Evolutionary conservation across 331 rosid genomes (phyloP).

Genomic region (Pyracantha coccinea): DNA sequence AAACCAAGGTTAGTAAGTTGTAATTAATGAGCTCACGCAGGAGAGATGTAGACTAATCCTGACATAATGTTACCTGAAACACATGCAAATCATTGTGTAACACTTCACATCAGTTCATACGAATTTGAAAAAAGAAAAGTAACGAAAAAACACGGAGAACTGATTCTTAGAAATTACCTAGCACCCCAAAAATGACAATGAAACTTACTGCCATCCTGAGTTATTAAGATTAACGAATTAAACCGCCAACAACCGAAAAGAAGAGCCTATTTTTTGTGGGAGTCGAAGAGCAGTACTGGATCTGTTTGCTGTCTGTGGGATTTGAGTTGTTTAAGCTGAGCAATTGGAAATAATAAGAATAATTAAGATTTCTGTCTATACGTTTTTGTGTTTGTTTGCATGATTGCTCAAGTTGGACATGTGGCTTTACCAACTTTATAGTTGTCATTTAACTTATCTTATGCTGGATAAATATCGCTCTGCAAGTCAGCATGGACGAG

Average conservation of each 20-base stretch:
- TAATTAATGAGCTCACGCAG: constrained; percentile 9
- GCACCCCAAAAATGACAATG: neutral
- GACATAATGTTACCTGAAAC: constrained; percentile 21
- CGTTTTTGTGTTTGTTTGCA: neutral
- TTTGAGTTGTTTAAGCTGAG: neutral
- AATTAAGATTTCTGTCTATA: neutral
- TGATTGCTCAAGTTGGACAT: too few species aligned
- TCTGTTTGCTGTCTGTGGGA: too few species aligned
- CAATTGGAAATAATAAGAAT: neutral
- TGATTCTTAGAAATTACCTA: neutral
- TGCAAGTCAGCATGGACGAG: too few species aligned
- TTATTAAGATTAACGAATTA: neutral
- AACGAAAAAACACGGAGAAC: neutral
- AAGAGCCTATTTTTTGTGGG: neutral
- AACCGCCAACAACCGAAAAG: neutral
- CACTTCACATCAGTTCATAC: neutral
- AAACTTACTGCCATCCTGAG: constrained; percentile 1
- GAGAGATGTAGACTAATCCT: constrained; percentile 24
- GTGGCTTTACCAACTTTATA: too few species aligned
- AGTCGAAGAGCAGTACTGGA: neutral
- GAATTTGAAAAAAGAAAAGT: neutral
- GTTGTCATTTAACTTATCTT: too few species aligned
- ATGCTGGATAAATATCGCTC: too few species aligned
- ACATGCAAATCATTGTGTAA: neutral
- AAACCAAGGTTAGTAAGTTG: neutral